These are phyloP conservation scores for Colletotrichum aenigma DNA, from an alignment of 2,329 filamentous ascomycete genomes.

Conservation along the genomic window DNA sequence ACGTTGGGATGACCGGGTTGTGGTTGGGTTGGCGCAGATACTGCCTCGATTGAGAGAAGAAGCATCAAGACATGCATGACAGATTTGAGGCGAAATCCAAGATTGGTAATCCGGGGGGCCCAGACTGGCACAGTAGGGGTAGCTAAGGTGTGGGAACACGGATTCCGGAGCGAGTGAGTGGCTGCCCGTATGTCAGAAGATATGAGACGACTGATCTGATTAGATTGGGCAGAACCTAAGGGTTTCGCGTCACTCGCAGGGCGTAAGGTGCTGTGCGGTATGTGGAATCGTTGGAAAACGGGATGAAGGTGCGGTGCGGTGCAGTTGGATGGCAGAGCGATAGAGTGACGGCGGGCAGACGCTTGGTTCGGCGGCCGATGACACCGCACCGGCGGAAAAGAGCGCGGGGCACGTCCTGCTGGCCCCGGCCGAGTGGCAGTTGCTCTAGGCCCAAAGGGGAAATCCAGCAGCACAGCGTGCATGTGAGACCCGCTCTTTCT, in stretches of 20 bases:
- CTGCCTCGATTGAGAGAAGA: slow-evolving; percentile 16
- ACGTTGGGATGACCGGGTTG: neutral
- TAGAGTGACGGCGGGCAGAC: neutral
- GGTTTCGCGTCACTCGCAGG: neutral
- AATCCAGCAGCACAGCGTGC: slow-evolving; percentile 32
- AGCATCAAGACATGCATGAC: slow-evolving; percentile 17
- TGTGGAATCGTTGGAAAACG: neutral
- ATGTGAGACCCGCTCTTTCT: neutral
- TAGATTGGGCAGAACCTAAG: neutral
- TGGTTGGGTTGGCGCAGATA: slow-evolving; percentile 1
- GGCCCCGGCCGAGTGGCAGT: neutral
- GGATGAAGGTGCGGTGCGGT: neutral
- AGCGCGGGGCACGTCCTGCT: neutral
- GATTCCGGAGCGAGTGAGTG: neutral
- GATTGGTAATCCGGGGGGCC: neutral
- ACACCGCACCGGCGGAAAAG: neutral
- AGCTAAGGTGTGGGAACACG: neutral
- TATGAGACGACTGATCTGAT: neutral
- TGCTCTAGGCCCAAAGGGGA: slow-evolving; percentile 31
- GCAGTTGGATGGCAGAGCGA: neutral
- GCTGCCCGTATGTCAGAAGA: neutral
- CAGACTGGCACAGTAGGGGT: neutral
- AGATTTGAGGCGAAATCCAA: neutral
- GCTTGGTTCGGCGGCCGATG: neutral
- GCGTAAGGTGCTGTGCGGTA: neutral